A percentile compares a stretch with the other conserved stretches of the same genome.
phyloP scores from a whole-genome alignment of 768 basidiomycete species.

The Cystofilobasidium macerans region DNA sequence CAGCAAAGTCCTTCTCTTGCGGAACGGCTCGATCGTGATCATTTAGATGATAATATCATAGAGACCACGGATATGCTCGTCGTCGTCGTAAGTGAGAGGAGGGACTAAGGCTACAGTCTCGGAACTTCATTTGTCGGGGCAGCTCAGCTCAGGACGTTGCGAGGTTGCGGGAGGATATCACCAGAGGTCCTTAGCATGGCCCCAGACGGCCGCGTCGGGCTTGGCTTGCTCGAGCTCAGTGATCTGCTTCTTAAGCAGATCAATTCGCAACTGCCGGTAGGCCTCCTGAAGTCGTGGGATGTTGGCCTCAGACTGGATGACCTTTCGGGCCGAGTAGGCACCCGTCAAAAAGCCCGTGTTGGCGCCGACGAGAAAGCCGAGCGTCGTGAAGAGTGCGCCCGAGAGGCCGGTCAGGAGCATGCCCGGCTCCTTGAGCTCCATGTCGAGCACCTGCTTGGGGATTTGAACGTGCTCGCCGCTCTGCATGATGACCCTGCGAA shows the following conservation, averaged over 20 bases:
- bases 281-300: neutral
- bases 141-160: no score
- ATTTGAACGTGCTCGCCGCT: neutral
- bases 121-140: no score
- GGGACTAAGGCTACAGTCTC: neutral
- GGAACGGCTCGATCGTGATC: no score
- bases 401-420: neutral
- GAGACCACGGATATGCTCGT: no score
- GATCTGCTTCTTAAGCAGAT: conserved; percentile 9
- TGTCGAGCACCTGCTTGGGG: neutral
- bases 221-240: neutral
- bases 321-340: neutral
- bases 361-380: neutral
- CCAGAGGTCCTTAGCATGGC: neutral
- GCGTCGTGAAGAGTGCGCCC: neutral
- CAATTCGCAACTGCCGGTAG: neutral
- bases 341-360: conserved; percentile 6
- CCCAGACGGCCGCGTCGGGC: neutral
- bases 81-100: no score
- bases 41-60: no score
- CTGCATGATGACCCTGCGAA: conserved; percentile 14
- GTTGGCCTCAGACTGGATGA: conserved; percentile 1
- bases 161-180: no score
- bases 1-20: no score
- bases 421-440: neutral